A percentile compares a stretch with the other conserved stretches of the same genome.
Conservation (phyloP, 2,329 filamentous ascomycete genomes). For the Helicocarpus griseus region DNA sequence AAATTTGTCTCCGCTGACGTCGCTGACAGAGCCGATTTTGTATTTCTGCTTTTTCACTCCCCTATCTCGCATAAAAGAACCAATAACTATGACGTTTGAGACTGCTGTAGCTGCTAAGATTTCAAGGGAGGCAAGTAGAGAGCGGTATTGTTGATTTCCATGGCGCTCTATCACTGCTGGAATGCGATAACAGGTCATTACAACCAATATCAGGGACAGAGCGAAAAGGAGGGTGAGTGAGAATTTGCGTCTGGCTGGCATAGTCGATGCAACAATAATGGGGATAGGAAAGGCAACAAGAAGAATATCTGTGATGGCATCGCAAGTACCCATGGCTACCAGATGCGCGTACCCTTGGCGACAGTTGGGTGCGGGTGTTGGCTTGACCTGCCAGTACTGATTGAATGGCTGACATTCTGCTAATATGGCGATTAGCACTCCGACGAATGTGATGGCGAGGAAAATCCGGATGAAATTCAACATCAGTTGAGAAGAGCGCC, state of each 20-base stretch:
- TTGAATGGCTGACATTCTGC: slow-evolving; percentile 69
- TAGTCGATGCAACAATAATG: slow-evolving; percentile 69
- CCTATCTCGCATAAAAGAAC: slow-evolving; percentile 83
- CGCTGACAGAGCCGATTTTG: slow-evolving; percentile 45
- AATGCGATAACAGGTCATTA: slow-evolving; percentile 71
- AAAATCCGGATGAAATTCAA: slow-evolving; percentile 65
- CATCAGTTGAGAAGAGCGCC: slow-evolving; percentile 60
- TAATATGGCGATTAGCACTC: slow-evolving; percentile 70
- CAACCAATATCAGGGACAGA: slow-evolving; percentile 69
- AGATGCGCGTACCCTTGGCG: slow-evolving; percentile 81
- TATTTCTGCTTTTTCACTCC: slow-evolving; percentile 86
- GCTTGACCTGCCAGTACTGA: slow-evolving; percentile 71
- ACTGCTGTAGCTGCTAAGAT: slow-evolving; percentile 79
- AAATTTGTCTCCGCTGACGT: slow-evolving; percentile 33
- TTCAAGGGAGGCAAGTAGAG: slow-evolving; percentile 80
- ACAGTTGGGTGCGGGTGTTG: slow-evolving; percentile 77
- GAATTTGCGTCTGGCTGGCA: slow-evolving; percentile 67
- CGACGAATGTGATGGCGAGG: slow-evolving; percentile 67
- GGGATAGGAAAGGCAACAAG: slow-evolving; percentile 83
- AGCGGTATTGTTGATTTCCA: slow-evolving; percentile 76
- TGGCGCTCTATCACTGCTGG: slow-evolving; percentile 60
- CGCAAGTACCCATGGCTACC: slow-evolving; percentile 79
- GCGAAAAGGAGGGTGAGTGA: slow-evolving; percentile 75
- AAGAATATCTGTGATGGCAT: slow-evolving; percentile 79
- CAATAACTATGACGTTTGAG: slow-evolving; percentile 80